Evolutionary conservation across 768 basidiomycete species (phyloP).

Genomic region (Cantharellus cinnabarinus): DNA sequence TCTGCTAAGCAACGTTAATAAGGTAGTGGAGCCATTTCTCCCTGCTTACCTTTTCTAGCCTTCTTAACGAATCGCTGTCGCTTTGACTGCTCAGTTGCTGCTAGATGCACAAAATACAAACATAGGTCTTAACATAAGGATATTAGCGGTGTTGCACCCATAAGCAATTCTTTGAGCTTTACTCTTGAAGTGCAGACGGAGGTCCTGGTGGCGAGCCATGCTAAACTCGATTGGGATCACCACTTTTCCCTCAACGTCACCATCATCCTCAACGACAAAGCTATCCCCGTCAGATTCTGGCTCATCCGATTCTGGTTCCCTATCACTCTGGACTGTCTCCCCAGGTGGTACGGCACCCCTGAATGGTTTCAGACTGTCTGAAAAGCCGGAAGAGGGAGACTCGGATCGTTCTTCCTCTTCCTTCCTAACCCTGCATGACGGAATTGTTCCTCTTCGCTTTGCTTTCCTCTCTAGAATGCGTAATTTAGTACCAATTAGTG

Average conservation of each 20-base stretch:
- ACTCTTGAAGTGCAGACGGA: constrained; percentile 56
- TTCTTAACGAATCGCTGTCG: too few relatives aligned
- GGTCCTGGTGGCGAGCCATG: constrained; percentile 55
- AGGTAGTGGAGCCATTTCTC: too few relatives aligned
- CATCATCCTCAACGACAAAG: constrained; percentile 48
- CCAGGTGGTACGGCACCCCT: too few relatives aligned
- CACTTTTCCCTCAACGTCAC: constrained; percentile 13
- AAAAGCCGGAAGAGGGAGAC: too few relatives aligned
- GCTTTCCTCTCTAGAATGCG: not conserved
- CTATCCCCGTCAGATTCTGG: constrained; percentile 13
- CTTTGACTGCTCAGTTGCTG: constrained; percentile 19
- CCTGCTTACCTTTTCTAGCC: too few relatives aligned
- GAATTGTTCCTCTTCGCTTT: too few relatives aligned
- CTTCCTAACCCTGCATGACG: too few relatives aligned
- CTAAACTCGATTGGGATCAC: constrained; percentile 62
- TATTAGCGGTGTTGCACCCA: not conserved
- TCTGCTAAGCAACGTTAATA: too few relatives aligned
- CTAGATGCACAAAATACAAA: constrained; percentile 70
- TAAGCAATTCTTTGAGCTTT: not conserved
- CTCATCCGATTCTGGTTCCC: not conserved
- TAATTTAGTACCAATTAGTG: not conserved
- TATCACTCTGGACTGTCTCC: not conserved
- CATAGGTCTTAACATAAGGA: constrained; percentile 31
- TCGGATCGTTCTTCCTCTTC: too few relatives aligned
- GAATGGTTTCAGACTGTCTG: too few relatives aligned